Evolutionary conservation across 495 filamentous ascomycete species (phyloP), one percentile per base, ranked within the genome.

Genomic region (Daldinia grandis): DNA sequence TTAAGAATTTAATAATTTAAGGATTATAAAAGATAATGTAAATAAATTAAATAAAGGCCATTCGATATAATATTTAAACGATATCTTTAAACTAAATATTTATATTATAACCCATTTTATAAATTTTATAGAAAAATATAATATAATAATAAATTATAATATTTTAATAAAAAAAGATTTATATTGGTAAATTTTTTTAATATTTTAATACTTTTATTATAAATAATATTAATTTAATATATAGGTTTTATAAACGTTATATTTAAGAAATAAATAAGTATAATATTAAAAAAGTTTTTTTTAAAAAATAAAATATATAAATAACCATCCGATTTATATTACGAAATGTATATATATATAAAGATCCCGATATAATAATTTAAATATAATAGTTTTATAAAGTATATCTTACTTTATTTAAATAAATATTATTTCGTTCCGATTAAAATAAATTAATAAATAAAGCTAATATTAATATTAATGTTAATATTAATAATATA

Each of bases 31-130:
- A 8, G 30, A 33, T 33, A 33, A 33, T 33, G 8, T 33, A 33
- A 33, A 33, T 33, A n/a, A n/a, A n/a, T n/a, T n/a, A n/a, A n/a
- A n/a, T n/a, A n/a, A n/a, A n/a, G n/a, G n/a, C n/a, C n/a, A n/a
- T n/a, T n/a, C n/a, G n/a, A n/a, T n/a, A n/a, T n/a, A n/a, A n/a
- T 33, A 8, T 33, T 33, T 33, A 8, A 33, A 33, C 4, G 27
- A 53, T 15, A 28, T 28, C 3, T 53, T 53, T 25, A 5, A 53
- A 53, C 10, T 53, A 53, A 53, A 53, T 15, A 53, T 53, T 53
- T 28, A 53, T 28, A 53, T 53, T 27, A 28, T 8, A 14, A 30
- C 10, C 3, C 15, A 53, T 28, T 53, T 25, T 30, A 25, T 53
- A 53, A 12, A 27, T 9, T 53, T 27, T 53, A 53, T 8, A 28